Evolutionary conservation across 352 stramenopile species (phyloP).

Genomic region (Phytophthora brassicae): DNA sequence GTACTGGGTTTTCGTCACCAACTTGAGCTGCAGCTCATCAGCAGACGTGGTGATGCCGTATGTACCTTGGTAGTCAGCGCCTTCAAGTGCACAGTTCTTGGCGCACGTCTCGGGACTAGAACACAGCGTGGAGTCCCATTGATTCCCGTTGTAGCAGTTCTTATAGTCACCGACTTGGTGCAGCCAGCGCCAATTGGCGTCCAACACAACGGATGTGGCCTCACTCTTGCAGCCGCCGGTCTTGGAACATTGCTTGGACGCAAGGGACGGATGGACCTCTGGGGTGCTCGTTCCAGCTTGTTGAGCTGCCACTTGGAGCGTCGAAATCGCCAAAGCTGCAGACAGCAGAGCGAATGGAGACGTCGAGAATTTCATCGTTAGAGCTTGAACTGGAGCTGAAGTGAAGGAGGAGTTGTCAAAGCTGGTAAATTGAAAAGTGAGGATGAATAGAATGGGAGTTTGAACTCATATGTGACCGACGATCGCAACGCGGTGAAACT

Average conservation of each 20-base stretch:
- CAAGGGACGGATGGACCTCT: conserved; percentile 56
- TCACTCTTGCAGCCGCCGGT: conserved; percentile 41
- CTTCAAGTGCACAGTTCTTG: conserved; percentile 66
- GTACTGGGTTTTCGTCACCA: conserved; percentile 61
- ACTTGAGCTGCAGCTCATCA: conserved; percentile 50
- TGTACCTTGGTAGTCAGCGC: conserved; percentile 60
- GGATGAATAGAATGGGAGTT: neutral
- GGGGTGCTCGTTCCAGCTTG: conserved; percentile 45
- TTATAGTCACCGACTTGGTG: conserved; percentile 63
- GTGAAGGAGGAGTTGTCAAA: neutral
- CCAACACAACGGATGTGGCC: conserved; percentile 60
- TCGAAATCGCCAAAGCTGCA: conserved; percentile 20
- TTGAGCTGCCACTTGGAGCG: conserved; percentile 31
- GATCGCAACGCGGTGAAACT: conserved; percentile 15
- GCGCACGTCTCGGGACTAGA: conserved; percentile 46
- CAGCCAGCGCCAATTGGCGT: conserved; percentile 77
- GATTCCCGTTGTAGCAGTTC: conserved; percentile 68
- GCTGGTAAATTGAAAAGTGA: conserved; percentile 34
- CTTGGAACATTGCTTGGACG: conserved; percentile 48
- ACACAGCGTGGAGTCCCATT: conserved; percentile 58
- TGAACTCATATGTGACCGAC: neutral
- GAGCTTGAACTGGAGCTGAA: neutral
- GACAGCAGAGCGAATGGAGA: conserved; percentile 11
- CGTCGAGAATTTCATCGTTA: conserved; percentile 25
- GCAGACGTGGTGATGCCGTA: conserved; percentile 61